Conservation (phyloP, 768 basidiomycete species). For the Piloderma croceum region DNA sequence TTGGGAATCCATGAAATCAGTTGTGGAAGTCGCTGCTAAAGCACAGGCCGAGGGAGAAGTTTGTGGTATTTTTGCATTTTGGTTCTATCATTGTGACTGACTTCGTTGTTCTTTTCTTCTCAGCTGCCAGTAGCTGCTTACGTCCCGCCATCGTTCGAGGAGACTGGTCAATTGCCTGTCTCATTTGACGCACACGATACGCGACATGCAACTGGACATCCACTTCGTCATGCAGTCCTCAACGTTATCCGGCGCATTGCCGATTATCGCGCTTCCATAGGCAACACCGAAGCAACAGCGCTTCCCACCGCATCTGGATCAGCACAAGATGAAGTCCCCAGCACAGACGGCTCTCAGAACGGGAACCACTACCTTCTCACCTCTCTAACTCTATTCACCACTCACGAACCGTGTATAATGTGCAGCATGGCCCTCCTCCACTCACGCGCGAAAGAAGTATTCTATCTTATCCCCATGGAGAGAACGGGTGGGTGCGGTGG, state of each 20-base stretch:
- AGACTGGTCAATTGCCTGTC: slow-evolving; percentile 17
- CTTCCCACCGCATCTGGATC: not conserved
- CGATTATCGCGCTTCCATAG: slow-evolving; percentile 39
- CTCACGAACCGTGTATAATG: slow-evolving; percentile 98
- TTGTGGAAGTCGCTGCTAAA: slow-evolving; percentile 44
- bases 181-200: slow-evolving; percentile 65
- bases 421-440: slow-evolving; percentile 96
- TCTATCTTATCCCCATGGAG: slow-evolving; percentile 67
- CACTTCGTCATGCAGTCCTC: slow-evolving; percentile 80
- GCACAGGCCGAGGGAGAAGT: slow-evolving; percentile 58
- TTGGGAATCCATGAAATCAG: slow-evolving; percentile 52
- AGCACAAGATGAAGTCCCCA: slow-evolving; percentile 14
- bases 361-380: slow-evolving; percentile 87
- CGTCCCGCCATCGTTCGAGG: slow-evolving; percentile 52
- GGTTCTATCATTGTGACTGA: slow-evolving; percentile 3
- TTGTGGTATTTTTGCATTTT: slow-evolving; percentile 13
- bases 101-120: slow-evolving; percentile 2
- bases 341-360: slow-evolving; percentile 30
- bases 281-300: slow-evolving; percentile 6
- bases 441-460: slow-evolving; percentile 85
- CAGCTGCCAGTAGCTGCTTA: slow-evolving; percentile 75
- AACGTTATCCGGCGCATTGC: slow-evolving; percentile 68
- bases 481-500: slow-evolving; percentile 87
- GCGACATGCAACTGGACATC: slow-evolving; percentile 60
- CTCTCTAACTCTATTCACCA: slow-evolving; percentile 75